Evolutionary conservation across 176 grass and related monocot genomes (phyloP).

Genomic region (Lolium multiflorum): DNA sequence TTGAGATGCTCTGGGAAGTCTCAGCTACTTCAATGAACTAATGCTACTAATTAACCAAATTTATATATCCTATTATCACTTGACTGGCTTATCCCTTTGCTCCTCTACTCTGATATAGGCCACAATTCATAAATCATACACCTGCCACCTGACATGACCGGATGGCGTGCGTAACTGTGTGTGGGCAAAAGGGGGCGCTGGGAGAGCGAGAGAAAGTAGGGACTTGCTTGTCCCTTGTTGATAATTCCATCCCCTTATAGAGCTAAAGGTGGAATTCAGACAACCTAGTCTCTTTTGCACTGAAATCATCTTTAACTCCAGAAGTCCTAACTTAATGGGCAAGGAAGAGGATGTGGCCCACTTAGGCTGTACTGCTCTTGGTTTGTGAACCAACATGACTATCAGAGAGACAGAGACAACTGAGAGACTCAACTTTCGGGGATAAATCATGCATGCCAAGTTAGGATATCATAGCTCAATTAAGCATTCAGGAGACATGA

Average conservation of each 20-base stretch:
- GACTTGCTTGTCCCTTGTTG: not conserved
- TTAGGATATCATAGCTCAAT: conserved; percentile 25
- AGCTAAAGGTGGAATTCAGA: conserved; percentile 8
- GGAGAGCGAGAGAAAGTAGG: not conserved
- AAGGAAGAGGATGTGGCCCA: not conserved
- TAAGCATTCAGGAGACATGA: conserved; percentile 25
- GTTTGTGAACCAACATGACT: not conserved
- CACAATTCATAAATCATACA: not conserved
- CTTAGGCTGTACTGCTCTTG: not conserved
- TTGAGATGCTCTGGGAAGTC: conserved; percentile 18
- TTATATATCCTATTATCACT: conserved; percentile 18
- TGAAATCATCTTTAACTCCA: not conserved
- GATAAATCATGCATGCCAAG: not conserved
- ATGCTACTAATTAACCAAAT: conserved; percentile 18
- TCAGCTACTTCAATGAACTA: conserved; percentile 33
- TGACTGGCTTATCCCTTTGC: conserved; percentile 23
- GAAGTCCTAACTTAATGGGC: conserved; percentile 4
- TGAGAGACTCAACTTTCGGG: not conserved
- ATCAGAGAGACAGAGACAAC: not conserved
- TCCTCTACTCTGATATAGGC: conserved; percentile 24
- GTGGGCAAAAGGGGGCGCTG: not conserved
- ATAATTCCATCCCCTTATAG: not conserved
- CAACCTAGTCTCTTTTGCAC: not conserved
- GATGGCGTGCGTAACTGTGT: not conserved
- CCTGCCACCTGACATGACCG: not conserved